These are phyloP conservation scores for Mycena vitilis DNA, from an alignment of 768 basidiomycete species.

Conservation along the genomic window DNA sequence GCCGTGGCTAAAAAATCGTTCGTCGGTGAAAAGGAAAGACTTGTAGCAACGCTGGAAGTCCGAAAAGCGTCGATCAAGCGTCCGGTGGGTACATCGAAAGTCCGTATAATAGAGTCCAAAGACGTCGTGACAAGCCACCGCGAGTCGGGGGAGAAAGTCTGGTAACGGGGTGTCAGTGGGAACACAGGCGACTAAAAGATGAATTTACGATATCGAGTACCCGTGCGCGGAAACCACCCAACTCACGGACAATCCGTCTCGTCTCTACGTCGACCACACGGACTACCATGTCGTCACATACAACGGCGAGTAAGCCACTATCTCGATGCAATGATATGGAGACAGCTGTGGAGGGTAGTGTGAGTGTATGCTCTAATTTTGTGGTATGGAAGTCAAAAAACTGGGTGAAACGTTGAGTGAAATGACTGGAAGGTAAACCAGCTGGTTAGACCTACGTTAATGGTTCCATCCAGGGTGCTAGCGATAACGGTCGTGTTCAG, in stretches of 20 bases:
- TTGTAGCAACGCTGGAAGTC: constrained; percentile 88
- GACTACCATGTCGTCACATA: constrained; percentile 89
- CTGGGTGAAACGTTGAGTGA: constrained; percentile 52
- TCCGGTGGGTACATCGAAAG: constrained; percentile 96
- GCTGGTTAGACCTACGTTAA: constrained; percentile 74
- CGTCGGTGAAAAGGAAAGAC: constrained; percentile 92
- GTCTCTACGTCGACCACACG: constrained; percentile 95
- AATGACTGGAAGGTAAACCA: neutral
- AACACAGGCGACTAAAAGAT: neutral
- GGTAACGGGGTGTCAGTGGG: constrained; percentile 15
- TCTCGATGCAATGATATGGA: constrained; percentile 85
- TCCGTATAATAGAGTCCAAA: constrained; percentile 91
- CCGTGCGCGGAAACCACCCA: constrained; percentile 86
- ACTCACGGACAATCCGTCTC: constrained; percentile 84
- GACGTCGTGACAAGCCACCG: constrained; percentile 93
- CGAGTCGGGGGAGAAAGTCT: constrained; percentile 97
- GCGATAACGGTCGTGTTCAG: constrained; percentile 86
- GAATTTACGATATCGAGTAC: constrained; percentile 86
- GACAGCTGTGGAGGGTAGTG: constrained; percentile 74
- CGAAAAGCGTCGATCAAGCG: constrained; percentile 92
- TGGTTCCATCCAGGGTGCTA: constrained; percentile 87
- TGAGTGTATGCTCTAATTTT: constrained; percentile 73
- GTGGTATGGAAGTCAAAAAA: constrained; percentile 97
- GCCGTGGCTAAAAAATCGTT: constrained; percentile 96
- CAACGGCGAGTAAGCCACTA: constrained; percentile 82